Base-by-base conservation (phyloP, 352 stramenopile species). In the Phytophthora podocarpi region DNA sequence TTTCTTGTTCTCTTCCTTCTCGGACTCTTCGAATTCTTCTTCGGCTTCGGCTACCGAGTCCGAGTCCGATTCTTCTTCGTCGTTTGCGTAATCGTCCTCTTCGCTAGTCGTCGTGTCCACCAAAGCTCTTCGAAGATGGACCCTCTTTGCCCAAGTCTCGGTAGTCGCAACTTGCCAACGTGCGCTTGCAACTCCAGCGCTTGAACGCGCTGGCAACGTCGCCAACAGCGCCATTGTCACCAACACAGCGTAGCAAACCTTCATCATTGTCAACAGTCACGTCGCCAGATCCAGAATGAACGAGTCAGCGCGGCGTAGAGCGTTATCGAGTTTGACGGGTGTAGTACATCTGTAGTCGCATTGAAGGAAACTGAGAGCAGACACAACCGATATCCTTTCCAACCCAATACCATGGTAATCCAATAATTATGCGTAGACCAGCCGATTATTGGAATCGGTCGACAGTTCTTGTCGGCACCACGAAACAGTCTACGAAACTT, bases 51-150 rank as follows among this genome's bases (percentile, higher is more conserved):
- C 40, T 27, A 41, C n/a, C 8, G 20, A 23, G 1, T 30, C 37
- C 5, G 24, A 31, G 5, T 30, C 43, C n/a, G 26, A 24, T 50
- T n/a, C n/a, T n/a, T n/a, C n/a, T n/a, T n/a, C n/a, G n/a, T n/a
- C n/a, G n/a, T n/a, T n/a, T n/a, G n/a, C n/a, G 11, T 56, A 26
- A 15, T 59, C 36, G 12, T 52, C 42, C 10, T 21, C 23, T 24
- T 48, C 43, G 8, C 18, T 45, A 42, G 34, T 55, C 31, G 43
- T 45, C 31, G 37, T 50, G 18, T 62, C 59, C 12, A 30, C 21
- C 21, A 52, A 35, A 30, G 35, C 41, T 30, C 61, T 18, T 35
- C 55, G 61, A 6, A 70, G 61, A 66, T 66, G 55, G 26, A 46
- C 20, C 37, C 7, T 27, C n/a, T 36, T 48, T 9, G 21, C n/a